Evolutionary conservation across 306 rosid genomes (phyloP).

Genomic region (Begonia loranthoides): DNA sequence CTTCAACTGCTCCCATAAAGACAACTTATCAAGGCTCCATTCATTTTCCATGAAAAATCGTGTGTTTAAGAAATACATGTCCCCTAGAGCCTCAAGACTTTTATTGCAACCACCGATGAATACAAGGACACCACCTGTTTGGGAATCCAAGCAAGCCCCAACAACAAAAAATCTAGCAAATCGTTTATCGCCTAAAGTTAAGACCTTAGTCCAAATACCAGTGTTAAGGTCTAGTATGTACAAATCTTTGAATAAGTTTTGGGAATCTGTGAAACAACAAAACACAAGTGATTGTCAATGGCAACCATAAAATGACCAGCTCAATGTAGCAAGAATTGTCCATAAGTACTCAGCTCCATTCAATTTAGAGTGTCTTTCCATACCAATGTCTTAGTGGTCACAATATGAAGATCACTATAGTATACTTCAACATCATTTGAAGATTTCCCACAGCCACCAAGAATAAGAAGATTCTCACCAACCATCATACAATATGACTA

Average conservation of each 20-base stretch:
- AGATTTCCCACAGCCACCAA: conserved; percentile 97
- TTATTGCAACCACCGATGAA: conserved; percentile 95
- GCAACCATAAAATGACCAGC: conserved; percentile 94
- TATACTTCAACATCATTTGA: conserved; percentile 44
- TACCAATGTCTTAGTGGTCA: conserved; percentile 83
- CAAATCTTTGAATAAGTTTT: conserved; percentile 77
- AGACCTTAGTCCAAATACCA: conserved; percentile 71
- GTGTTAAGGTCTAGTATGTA: conserved; percentile 69
- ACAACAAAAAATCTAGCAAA: conserved; percentile 89
- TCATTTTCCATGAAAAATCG: conserved; percentile 62
- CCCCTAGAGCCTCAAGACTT: conserved; percentile 86
- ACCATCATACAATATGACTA: conserved; percentile 77
- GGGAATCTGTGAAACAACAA: conserved; percentile 93
- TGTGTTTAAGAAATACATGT: conserved; percentile 82
- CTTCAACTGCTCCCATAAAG: conserved; percentile 81
- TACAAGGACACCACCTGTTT: conserved; percentile 64
- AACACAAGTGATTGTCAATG: conserved; percentile 73
- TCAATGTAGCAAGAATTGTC: conserved; percentile 71
- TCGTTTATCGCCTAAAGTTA: conserved; percentile 51
- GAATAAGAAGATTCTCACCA: conserved; percentile 66
- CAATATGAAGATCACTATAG: conserved; percentile 79
- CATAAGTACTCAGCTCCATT: conserved; percentile 76
- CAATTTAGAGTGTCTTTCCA: conserved; percentile 94
- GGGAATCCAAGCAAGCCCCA: conserved; percentile 88
- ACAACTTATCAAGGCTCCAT: conserved; percentile 72